Percentiles rank a stretch among this genome's conserved stretches.
These are phyloP conservation scores for Chondrostereum purpureum DNA, from an alignment of 1,284 basidiomycete species.

Conservation along the genomic window DNA sequence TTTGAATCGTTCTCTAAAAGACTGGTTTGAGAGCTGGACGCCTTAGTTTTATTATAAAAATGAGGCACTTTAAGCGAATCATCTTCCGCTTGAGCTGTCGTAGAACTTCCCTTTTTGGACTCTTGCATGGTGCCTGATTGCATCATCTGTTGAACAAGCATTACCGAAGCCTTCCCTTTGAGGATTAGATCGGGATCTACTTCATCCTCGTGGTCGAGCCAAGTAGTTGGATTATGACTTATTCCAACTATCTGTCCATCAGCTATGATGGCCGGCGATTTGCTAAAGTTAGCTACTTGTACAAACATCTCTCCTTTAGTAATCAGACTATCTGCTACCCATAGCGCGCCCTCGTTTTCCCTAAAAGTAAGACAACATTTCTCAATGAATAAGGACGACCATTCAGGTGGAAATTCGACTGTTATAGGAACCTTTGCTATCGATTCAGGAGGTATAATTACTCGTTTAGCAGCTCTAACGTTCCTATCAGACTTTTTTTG, in stretches of 20 bases:
- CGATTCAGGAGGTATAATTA: slow-evolving; percentile 11
- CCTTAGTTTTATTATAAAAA: too few relatives aligned
- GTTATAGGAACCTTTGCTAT: not conserved
- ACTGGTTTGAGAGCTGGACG: too few relatives aligned
- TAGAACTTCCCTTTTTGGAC: too few relatives aligned
- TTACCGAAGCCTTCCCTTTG: too few relatives aligned
- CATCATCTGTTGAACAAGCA: too few relatives aligned
- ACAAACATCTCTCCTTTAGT: slow-evolving; percentile 10
- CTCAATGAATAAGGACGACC: slow-evolving; percentile 4
- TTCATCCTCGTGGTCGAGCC: too few relatives aligned
- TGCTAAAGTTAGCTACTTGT: slow-evolving; percentile 18
- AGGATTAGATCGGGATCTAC: too few relatives aligned
- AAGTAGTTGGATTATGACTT: too few relatives aligned
- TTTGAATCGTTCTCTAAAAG: too few relatives aligned
- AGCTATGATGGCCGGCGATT: slow-evolving; percentile 11
- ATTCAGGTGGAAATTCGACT: not conserved
- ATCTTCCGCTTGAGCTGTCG: too few relatives aligned
- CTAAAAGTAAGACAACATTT: not conserved
- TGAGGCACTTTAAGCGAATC: too few relatives aligned
- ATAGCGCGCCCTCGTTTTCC: slow-evolving; percentile 14
- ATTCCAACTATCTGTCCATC: slow-evolving; percentile 15
- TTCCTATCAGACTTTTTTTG: not conserved
- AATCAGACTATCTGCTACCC: slow-evolving; percentile 15
- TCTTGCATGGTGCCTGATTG: too few relatives aligned
- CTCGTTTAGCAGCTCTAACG: slow-evolving; percentile 3